Percentiles rank a stretch among this genome's conserved stretches.
Conservation (phyloP, 805 yeast species). For the Cyberlindnera euphorbiiphila region DNA sequence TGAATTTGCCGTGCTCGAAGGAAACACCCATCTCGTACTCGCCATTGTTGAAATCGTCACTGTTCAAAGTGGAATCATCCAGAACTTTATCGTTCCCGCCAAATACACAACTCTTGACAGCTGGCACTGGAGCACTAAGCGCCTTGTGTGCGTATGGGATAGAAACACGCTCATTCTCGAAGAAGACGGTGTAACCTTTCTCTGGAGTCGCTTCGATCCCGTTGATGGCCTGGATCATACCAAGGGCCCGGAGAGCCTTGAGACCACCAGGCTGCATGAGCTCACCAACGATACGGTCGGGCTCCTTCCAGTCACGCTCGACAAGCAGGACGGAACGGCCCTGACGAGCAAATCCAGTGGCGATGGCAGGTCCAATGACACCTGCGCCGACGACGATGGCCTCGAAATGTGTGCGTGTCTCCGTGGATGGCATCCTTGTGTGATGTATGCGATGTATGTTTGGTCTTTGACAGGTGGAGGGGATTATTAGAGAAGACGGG, state of each 20-base stretch:
- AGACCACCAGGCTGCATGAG: constrained; percentile 97
- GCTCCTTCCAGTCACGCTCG: constrained; percentile 88
- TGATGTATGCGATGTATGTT: too few relatives aligned
- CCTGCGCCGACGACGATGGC: constrained; percentile 98
- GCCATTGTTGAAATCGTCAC: constrained; percentile 53
- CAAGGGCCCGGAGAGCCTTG: constrained; percentile 74
- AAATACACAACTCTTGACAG: constrained; percentile 52
- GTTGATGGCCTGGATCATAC: constrained; percentile 73
- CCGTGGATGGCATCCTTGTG: too few relatives aligned
- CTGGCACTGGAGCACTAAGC: constrained; percentile 39
- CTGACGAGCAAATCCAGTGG: constrained; percentile 84
- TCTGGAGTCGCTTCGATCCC: constrained; percentile 74
- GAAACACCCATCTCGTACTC: constrained; percentile 70
- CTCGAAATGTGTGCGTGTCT: constrained; percentile 57
- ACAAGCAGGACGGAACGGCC: constrained; percentile 73
- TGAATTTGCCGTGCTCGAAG: constrained; percentile 89
- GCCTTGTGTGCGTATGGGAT: constrained; percentile 73
- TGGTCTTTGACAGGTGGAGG: too few relatives aligned
- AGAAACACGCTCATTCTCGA: constrained; percentile 49
- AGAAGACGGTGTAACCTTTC: constrained; percentile 78
- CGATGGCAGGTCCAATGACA: constrained; percentile 91
- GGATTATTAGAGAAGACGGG: too few relatives aligned
- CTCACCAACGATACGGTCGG: constrained; percentile 97
- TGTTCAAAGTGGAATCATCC: constrained; percentile 47
- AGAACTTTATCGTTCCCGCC: constrained; percentile 54